Evolutionary conservation across 192 early-diverging fungal species (phyloP).

Genomic region (Coemansia sp.): DNA sequence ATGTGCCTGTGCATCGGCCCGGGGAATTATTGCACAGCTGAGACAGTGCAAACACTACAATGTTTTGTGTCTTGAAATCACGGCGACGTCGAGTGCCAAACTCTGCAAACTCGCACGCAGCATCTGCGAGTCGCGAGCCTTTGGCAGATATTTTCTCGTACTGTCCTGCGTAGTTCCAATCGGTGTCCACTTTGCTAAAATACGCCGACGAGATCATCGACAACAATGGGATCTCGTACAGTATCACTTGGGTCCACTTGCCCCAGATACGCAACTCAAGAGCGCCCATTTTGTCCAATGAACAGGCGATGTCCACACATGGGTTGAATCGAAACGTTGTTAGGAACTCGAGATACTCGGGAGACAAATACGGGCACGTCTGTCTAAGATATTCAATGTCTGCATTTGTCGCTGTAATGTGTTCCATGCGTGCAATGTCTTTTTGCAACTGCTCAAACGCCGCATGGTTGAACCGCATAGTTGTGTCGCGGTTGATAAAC

Average conservation of each 20-base stretch:
- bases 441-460: constrained; percentile 52
- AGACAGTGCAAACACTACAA: constrained; percentile 57
- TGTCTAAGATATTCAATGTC: constrained; percentile 51
- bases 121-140: constrained; percentile 48
- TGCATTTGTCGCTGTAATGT: constrained; percentile 8
- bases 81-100: constrained; percentile 76
- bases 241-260: constrained; percentile 68
- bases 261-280: constrained; percentile 60
- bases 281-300: constrained; percentile 14
- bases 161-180: constrained; percentile 69
- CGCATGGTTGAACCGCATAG: constrained; percentile 39
- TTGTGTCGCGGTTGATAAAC: constrained; percentile 65
- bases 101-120: constrained; percentile 71
- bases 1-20: constrained; percentile 64
- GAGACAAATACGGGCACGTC: constrained; percentile 57
- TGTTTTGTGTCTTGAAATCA: constrained; percentile 65
- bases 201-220: constrained; percentile 71
- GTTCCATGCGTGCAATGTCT: constrained; percentile 37
- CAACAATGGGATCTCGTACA: constrained; percentile 74
- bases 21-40: not conserved
- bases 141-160: constrained; percentile 57
- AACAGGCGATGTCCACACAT: constrained; percentile 9
- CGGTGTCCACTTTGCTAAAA: constrained; percentile 65
- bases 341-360: constrained; percentile 63
- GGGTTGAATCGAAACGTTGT: constrained; percentile 58